A percentile compares a stretch with the other conserved stretches of the same genome.
Conservation (phyloP, 345 rosid species). For the Rubroshorea leprosula region DNA sequence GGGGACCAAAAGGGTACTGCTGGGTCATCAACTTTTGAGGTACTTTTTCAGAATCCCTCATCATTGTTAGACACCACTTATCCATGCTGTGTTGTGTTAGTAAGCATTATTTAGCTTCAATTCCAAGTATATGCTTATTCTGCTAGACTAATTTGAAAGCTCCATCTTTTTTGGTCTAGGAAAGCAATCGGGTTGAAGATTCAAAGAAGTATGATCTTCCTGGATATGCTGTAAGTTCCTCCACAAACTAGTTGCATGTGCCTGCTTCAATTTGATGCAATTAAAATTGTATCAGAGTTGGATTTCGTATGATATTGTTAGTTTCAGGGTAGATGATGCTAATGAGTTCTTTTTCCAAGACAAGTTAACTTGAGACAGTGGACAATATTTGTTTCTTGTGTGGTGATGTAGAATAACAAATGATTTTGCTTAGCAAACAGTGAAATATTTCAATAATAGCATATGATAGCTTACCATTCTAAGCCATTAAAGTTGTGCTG, state of each 20-base stretch:
- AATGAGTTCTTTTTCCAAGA: neutral
- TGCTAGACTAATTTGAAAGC: neutral
- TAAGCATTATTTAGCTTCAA: neutral
- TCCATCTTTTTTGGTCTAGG: slow-evolving; percentile 22
- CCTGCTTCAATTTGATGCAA: neutral
- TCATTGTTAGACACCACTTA: too few species aligned
- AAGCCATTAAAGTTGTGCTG: too few species aligned
- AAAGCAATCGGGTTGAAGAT: slow-evolving; percentile 20
- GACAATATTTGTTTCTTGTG: too few species aligned
- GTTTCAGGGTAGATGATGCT: too few species aligned
- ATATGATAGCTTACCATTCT: too few species aligned
- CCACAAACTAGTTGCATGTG: neutral
- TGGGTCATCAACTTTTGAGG: slow-evolving; percentile 29
- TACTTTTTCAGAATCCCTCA: slow-evolving; percentile 5
- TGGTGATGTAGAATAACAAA: too few species aligned
- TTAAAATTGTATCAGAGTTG: neutral
- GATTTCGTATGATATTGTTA: neutral
- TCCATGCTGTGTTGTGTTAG: too few species aligned
- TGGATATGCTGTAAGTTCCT: slow-evolving; percentile 51
- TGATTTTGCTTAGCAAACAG: too few species aligned
- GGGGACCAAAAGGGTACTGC: slow-evolving; percentile 16
- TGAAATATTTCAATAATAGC: too few species aligned
- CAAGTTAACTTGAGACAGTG: too few species aligned
- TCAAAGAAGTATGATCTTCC: slow-evolving; percentile 56
- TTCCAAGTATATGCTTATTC: neutral